Conservation (phyloP, 2,329 filamentous ascomycete genomes). For the Verticillium tricorpus region DNA sequence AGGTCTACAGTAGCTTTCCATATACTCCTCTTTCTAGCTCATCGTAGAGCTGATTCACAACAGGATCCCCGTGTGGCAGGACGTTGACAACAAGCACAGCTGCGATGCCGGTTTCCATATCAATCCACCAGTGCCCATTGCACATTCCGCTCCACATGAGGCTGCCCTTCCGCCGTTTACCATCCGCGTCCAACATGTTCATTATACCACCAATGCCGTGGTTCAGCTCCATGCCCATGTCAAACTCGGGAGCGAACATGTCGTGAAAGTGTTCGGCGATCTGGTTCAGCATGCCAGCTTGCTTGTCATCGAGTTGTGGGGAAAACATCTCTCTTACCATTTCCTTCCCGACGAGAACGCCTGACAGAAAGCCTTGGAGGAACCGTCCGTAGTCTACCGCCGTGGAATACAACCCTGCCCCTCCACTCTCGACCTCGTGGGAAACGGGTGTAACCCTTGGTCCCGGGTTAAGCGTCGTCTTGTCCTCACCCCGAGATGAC, state of each 20-base stretch:
- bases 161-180: constrained; percentile 35
- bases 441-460: constrained; percentile 18
- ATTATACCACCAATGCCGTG: constrained; percentile 34
- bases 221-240: constrained; percentile 23
- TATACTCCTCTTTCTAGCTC: constrained; percentile 36
- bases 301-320: constrained; percentile 32
- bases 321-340: constrained; percentile 30
- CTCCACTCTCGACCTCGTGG: constrained; percentile 34
- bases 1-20: constrained; percentile 13
- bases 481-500: constrained; percentile 15
- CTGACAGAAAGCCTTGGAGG: constrained; percentile 26
- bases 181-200: constrained; percentile 31
- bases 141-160: constrained; percentile 38
- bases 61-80: constrained; percentile 30
- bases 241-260: constrained; percentile 32
- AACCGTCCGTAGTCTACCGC: constrained; percentile 33
- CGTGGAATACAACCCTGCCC: constrained; percentile 37
- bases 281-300: constrained; percentile 16
- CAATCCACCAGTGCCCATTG: constrained; percentile 39
- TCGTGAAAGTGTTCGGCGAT: constrained; percentile 15
- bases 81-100: constrained; percentile 33
- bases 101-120: constrained; percentile 32
- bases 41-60: constrained; percentile 29
- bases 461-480: constrained; percentile 14
- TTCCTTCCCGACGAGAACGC: constrained; percentile 22